These are phyloP conservation scores for Truncatella angustata DNA, from an alignment of 2,329 filamentous ascomycete genomes.

Conservation along the genomic window DNA sequence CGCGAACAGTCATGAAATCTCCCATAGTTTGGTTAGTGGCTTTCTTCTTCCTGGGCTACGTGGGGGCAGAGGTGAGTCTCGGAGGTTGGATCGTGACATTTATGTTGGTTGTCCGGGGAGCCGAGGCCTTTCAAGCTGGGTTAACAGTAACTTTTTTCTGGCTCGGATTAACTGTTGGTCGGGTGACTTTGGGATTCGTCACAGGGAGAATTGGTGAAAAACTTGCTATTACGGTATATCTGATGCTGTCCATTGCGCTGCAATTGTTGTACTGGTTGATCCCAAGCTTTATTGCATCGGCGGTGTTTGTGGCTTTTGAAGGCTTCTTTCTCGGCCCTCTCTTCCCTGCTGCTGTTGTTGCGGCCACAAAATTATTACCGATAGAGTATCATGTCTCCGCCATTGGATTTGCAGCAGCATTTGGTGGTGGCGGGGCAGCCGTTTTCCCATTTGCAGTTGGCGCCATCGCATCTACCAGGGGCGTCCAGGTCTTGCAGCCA, in stretches of 20 bases:
- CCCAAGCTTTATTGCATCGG: constrained; percentile 71
- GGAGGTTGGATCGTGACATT: constrained; percentile 82
- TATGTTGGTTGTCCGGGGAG: constrained; percentile 76
- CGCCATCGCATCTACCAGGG: constrained; percentile 59
- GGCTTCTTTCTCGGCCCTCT: constrained; percentile 80
- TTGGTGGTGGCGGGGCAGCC: constrained; percentile 72
- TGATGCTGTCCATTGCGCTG: constrained; percentile 60
- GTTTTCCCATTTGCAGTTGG: constrained; percentile 66
- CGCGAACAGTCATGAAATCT: constrained; percentile 40
- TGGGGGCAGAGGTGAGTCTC: constrained; percentile 73
- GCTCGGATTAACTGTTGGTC: constrained; percentile 75
- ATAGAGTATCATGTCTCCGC: constrained; percentile 72
- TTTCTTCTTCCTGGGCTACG: constrained; percentile 74
- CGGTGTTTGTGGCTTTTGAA: constrained; percentile 67
- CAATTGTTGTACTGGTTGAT: constrained; percentile 81
- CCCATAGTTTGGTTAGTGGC: constrained; percentile 70
- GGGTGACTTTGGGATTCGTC: constrained; percentile 72
- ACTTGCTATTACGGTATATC: constrained; percentile 60
- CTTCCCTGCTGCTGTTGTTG: constrained; percentile 73
- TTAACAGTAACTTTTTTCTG: constrained; percentile 80
- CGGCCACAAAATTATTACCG: constrained; percentile 72
- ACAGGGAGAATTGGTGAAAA: constrained; percentile 75
- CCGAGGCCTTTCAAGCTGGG: constrained; percentile 67
- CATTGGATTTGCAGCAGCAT: constrained; percentile 77
- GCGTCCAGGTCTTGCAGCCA: constrained; percentile 57